A percentile compares a stretch with the other conserved stretches of the same genome.
Evolutionary conservation across 1,139 yeast species (phyloP).

Genomic region (Pichia sp.): DNA sequence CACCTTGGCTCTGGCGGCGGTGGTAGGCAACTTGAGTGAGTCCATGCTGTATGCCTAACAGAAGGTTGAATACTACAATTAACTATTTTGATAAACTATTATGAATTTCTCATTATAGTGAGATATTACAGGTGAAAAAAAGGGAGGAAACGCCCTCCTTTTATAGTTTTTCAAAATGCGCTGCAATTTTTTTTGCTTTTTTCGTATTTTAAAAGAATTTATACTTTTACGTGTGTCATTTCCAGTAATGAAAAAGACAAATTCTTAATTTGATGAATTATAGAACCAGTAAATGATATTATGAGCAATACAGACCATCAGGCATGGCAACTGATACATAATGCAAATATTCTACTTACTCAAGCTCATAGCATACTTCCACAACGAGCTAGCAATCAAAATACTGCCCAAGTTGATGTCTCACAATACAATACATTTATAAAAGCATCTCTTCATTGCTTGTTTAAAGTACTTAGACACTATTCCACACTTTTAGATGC

Average conservation of each 20-base stretch:
- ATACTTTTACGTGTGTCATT: not conserved
- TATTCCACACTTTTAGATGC: conserved; percentile 32
- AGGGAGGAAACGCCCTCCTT: conserved; percentile 13
- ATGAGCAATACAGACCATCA: too few species aligned
- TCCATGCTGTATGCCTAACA: conserved; percentile 41
- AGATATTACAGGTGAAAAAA: not conserved
- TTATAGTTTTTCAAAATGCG: conserved; percentile 11
- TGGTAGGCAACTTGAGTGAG: conserved; percentile 67
- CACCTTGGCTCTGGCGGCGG: conserved; percentile 75
- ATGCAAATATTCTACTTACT: not conserved
- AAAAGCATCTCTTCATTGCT: conserved; percentile 36
- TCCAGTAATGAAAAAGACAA: too few species aligned
- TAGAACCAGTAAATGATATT: too few species aligned
- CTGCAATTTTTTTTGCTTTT: not conserved
- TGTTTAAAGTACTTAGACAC: conserved; percentile 31
- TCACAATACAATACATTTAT: conserved; percentile 34
- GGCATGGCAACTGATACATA: not conserved
- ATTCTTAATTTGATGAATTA: too few species aligned
- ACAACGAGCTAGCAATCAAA: not conserved
- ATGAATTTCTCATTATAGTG: too few species aligned
- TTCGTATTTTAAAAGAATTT: not conserved
- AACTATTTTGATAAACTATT: too few species aligned
- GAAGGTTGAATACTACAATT: too few species aligned
- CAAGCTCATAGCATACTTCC: not conserved
- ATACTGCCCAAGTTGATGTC: not conserved